A percentile compares a stretch with the other conserved stretches of the same genome.
These are phyloP conservation scores for Camellia japonica DNA, from an alignment of 148 eudicot genomes.

Conservation along the genomic window DNA sequence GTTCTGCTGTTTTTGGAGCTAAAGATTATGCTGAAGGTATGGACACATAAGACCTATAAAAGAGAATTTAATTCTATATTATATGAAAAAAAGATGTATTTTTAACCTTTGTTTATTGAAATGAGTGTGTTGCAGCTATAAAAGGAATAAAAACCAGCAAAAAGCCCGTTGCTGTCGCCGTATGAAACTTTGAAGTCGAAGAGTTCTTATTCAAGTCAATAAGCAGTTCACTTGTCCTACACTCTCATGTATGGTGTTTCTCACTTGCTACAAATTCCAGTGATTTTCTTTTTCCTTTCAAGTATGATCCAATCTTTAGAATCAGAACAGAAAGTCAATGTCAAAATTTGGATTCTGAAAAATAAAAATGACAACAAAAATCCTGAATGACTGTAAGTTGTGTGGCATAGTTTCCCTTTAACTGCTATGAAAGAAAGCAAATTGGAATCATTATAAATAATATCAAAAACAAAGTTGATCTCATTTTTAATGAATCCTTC, in stretches of 20 bases:
- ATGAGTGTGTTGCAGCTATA: slow-evolving; percentile 60
- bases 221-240: slow-evolving; percentile 3
- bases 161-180: slow-evolving; percentile 85
- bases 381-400: not conserved
- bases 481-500: not conserved
- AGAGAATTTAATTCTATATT: not conserved
- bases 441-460: not conserved
- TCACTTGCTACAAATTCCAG: not conserved
- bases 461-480: not conserved
- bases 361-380: not conserved
- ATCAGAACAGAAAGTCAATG: not conserved
- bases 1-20: slow-evolving; percentile 99
- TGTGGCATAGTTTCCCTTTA: not conserved
- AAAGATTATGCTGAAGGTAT: slow-evolving; percentile 97
- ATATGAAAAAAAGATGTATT: not conserved
- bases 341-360: not conserved
- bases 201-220: slow-evolving; percentile 4
- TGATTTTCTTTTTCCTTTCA: not conserved
- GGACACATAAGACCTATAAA: slow-evolving; percentile 14
- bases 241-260: slow-evolving; percentile 9
- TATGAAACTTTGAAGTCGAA: slow-evolving; percentile 31
- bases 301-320: not conserved
- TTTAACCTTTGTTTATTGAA: slow-evolving; percentile 16
- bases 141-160: slow-evolving; percentile 95
- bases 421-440: slow-evolving; percentile 3